A percentile compares a stretch with the other conserved stretches of the same genome.
Conservation (phyloP, 257 asterid species). For the Galeopsis tetrahit region DNA sequence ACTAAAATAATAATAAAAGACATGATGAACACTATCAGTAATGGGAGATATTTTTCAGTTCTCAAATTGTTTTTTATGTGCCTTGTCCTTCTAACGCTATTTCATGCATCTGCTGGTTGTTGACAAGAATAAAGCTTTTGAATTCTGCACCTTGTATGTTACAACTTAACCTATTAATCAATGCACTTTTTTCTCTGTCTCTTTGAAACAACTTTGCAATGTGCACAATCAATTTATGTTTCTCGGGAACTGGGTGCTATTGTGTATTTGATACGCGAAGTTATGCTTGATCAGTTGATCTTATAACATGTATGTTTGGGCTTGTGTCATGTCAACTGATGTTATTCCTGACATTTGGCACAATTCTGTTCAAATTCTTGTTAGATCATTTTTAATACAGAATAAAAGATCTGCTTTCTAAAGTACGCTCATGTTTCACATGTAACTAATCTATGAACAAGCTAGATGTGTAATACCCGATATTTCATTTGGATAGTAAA, state of each 20-base stretch:
- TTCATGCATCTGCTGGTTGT: background rate
- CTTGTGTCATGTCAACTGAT: background rate
- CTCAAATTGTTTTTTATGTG: background rate
- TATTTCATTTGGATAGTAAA: background rate
- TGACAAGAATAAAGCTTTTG: background rate
- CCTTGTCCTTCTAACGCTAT: background rate
- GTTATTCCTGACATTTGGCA: background rate
- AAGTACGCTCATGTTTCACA: background rate
- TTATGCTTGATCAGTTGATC: conserved; percentile 10
- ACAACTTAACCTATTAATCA: background rate
- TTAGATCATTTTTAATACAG: background rate
- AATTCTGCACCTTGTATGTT: too few species aligned
- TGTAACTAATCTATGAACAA: background rate
- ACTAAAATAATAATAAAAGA: background rate
- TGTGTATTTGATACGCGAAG: background rate
- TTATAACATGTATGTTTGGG: background rate
- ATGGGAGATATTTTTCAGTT: background rate
- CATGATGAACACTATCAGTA: background rate
- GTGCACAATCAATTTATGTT: conserved; percentile 1
- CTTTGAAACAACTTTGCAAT: background rate
- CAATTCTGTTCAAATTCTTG: background rate
- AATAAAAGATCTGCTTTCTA: background rate
- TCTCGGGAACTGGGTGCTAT: background rate
- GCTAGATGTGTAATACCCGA: background rate
- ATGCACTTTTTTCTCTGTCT: background rate